These are phyloP conservation scores for Mycena capillaripes DNA, from an alignment of 768 basidiomycete genomes.

Conservation along the genomic window DNA sequence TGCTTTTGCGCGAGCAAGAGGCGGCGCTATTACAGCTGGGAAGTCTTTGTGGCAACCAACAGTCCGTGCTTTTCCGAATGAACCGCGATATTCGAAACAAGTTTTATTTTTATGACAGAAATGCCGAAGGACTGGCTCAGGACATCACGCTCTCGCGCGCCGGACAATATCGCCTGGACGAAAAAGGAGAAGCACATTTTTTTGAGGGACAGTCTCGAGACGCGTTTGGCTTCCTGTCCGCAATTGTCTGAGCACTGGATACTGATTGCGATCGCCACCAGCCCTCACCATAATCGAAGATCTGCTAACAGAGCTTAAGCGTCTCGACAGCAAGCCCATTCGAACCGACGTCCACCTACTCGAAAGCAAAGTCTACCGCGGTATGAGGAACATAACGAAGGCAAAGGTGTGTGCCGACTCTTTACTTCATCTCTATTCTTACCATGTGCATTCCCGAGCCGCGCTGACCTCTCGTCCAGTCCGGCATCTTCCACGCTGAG, in stretches of 20 bases:
- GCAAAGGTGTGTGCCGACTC: constrained; percentile 74
- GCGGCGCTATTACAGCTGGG: constrained; percentile 88
- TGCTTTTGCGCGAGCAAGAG: constrained; percentile 85
- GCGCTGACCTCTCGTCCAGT: constrained; percentile 82
- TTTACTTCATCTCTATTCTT: constrained; percentile 37
- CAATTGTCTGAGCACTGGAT: not conserved
- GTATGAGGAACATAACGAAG: constrained; percentile 90
- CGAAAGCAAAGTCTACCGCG: constrained; percentile 92
- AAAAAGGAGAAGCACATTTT: constrained; percentile 94
- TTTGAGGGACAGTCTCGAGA: constrained; percentile 94
- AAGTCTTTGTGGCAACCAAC: constrained; percentile 87
- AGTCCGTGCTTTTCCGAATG: constrained; percentile 60
- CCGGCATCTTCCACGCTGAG: constrained; percentile 91
- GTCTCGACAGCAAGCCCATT: constrained; percentile 97
- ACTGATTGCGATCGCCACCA: constrained; percentile 67
- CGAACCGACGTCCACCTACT: constrained; percentile 96
- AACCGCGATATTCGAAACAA: not conserved
- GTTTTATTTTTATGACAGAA: constrained; percentile 58
- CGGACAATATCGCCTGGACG: constrained; percentile 94
- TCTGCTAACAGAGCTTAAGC: constrained; percentile 92
- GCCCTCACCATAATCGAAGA: constrained; percentile 87
- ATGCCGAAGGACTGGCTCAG: constrained; percentile 87
- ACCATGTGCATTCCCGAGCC: constrained; percentile 61
- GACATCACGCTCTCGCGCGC: constrained; percentile 86
- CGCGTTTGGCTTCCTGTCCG: constrained; percentile 73